Evolutionary conservation across 106 monocot species (phyloP), one percentile per base, ranked within the genome.

Genomic region (Dioscorea zingiberensis): DNA sequence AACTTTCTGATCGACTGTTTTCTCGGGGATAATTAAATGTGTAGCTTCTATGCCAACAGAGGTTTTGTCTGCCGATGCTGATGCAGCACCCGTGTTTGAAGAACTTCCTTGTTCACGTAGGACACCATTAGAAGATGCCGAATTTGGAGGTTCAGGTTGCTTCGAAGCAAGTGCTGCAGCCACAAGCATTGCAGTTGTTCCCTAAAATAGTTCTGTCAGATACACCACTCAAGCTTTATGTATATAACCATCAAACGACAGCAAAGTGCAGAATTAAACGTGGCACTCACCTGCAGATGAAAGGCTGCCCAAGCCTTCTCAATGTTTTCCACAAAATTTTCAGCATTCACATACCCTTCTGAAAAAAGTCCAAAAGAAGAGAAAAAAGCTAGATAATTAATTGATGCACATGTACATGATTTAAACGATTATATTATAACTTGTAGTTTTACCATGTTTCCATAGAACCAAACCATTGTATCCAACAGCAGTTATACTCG

Each of bases 401-500:
- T 38, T 38, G 1, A 38, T 38, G 38, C 10, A 38, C 4, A 38
- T 38, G 38, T 38, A 6, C 38, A 1, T 60, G 15, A 26, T 2
- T 24, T 60, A 14, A 28, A 29, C 8, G 4, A 1, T 13, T 8
- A 13, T 16, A 51, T 19, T 13, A 51, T 3, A 51, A 51, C 15
- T 4, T 15, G 46, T 60, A 61, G 27, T 23, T 55, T 18, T 76
- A 94, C 94, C 94, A 78, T 94, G 76, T 67, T 85, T 74, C 87
- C 87, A 90, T 59, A 87, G 66, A 77, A 87, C 69, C 63, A 87
- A 62, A 56, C 94, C 94, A 74, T 90, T 90, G 44, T 65, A 75
- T 73, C 90, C 87, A 70, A 94, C 76, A 65, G 66, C 84, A 53
- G 84, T 80, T 54, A 94, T 87, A 68, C 84, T 87, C 51, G 94